Percentiles rank a stretch among this genome's conserved stretches.
phyloP scores from a whole-genome alignment of 2,329 filamentous ascomycete species.

The Scedosporium aurantiacum region DNA sequence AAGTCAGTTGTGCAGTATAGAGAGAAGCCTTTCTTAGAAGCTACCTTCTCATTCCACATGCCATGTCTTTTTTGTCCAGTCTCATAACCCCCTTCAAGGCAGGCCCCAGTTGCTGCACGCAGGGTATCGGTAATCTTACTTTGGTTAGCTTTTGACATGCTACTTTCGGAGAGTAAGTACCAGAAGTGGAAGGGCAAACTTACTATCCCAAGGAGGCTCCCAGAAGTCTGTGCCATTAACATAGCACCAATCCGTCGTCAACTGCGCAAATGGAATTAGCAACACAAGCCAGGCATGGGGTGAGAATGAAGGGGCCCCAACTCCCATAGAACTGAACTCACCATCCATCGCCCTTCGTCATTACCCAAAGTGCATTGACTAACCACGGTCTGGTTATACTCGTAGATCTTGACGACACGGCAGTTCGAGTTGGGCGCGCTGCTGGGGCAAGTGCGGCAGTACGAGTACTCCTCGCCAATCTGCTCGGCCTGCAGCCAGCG shows the following conservation, averaged over 20 bases:
- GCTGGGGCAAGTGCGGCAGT: conserved; percentile 4
- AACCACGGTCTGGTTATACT: conserved; percentile 8
- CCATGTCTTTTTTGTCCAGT: no score
- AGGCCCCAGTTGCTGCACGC: no score
- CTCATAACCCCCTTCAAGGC: no score
- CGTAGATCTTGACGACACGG: neutral
- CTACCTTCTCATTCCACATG: no score
- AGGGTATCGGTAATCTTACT: no score
- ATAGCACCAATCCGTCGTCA: conserved; percentile 9
- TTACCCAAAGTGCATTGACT: conserved; percentile 2
- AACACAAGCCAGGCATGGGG: neutral
- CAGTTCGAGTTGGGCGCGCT: neutral
- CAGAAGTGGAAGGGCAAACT: neutral
- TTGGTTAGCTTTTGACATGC: no score
- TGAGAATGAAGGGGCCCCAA: neutral
- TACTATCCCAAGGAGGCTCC: conserved; percentile 6
- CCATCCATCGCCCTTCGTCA: conserved; percentile 3
- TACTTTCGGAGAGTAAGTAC: no score
- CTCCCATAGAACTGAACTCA: neutral
- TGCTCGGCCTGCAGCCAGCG: conserved; percentile 5
- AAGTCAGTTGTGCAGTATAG: no score
- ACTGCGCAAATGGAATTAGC: neutral
- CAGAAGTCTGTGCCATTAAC: conserved; percentile 6
- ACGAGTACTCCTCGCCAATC: conserved; percentile 8
- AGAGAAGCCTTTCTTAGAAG: no score